Base-by-base conservation (phyloP, 768 basidiomycete genomes). In the Amanita rubescens region DNA sequence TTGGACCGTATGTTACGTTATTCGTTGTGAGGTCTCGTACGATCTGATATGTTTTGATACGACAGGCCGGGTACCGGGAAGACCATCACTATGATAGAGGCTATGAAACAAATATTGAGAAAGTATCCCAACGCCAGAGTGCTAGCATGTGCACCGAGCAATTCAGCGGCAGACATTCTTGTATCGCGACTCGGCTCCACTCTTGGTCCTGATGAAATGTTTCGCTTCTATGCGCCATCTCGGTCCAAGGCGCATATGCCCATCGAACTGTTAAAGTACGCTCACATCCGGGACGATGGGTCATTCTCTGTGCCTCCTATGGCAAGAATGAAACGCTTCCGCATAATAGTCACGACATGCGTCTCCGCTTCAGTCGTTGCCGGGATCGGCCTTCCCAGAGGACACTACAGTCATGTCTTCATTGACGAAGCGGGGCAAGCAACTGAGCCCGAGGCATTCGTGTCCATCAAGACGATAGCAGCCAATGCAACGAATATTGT, bases 361-460 rank as follows among this genome's bases (percentile, higher is more conserved):
- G 72, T 81, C 8, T 84, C 85, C 0, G 79, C 82, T 0, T 78
- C 79, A 1, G 74, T 83, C 37, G 69, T 72, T 1, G 71, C 73
- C 22, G 78, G 77, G 1, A 71, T 85, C 35, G 84, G 84, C 0
- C 70, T 87, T 41, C 67, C 74, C 0, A 69, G 75, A 1, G 85
- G 85, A 0, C 79, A 85, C 62, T 88, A 80, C 62, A 75, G 71
- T 8, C 82, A 87, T 55, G 81, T 88, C 12, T 83, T 87, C 60
- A 65, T 85, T 8, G 85, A 88, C 58, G 85, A 88, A 61, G 85
- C 84, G 0, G 85, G 82, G 0, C 85, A 88, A 59, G 83, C 84
- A 2, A 82, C 80, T 0, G 85, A 88, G 62, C 82, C 84, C 0
- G 85, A 87, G 62, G 72, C 73, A 0, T 81, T 85, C 65, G 72